Evolutionary conservation across 768 basidiomycete species (phyloP).

Genomic region (Ramaria rubella): DNA sequence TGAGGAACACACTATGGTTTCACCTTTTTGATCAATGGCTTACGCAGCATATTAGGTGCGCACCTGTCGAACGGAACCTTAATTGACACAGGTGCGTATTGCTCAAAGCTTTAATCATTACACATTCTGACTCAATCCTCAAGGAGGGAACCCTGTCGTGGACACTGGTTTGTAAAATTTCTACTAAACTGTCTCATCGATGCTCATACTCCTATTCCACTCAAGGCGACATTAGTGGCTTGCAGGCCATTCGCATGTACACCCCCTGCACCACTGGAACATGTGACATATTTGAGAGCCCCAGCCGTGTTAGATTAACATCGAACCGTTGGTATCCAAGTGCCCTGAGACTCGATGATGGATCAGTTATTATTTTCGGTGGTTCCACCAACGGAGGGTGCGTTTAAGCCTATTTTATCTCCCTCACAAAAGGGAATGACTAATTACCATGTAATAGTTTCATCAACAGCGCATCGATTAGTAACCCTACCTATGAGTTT

Average conservation of each 20-base stretch:
- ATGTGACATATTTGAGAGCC: constrained; percentile 50
- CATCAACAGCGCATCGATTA: constrained; percentile 60
- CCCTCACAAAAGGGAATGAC: constrained; percentile 14
- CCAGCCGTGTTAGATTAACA: constrained; percentile 32
- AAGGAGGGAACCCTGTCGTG: constrained; percentile 7
- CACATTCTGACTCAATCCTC: background rate
- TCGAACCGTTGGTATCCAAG: constrained; percentile 74
- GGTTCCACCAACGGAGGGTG: background rate
- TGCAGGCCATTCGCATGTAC: constrained; percentile 40
- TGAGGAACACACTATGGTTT: background rate
- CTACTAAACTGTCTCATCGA: too few relatives aligned
- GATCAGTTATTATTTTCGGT: constrained; percentile 32
- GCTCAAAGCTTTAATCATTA: background rate
- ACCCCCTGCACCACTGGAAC: constrained; percentile 57
- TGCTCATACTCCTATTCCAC: background rate
- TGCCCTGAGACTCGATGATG: constrained; percentile 36
- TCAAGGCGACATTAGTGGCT: constrained; percentile 3
- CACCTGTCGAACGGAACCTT: constrained; percentile 10
- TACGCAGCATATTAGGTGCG: background rate
- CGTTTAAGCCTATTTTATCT: background rate
- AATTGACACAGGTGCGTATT: constrained; percentile 1
- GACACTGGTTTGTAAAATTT: background rate
- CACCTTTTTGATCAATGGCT: background rate
- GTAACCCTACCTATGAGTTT: constrained; percentile 80
- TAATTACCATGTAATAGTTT: constrained; percentile 50